Percentiles rank a stretch among this genome's conserved stretches.
These are phyloP conservation scores for Salix caprea DNA, from an alignment of 345 rosid species.

Conservation along the genomic window DNA sequence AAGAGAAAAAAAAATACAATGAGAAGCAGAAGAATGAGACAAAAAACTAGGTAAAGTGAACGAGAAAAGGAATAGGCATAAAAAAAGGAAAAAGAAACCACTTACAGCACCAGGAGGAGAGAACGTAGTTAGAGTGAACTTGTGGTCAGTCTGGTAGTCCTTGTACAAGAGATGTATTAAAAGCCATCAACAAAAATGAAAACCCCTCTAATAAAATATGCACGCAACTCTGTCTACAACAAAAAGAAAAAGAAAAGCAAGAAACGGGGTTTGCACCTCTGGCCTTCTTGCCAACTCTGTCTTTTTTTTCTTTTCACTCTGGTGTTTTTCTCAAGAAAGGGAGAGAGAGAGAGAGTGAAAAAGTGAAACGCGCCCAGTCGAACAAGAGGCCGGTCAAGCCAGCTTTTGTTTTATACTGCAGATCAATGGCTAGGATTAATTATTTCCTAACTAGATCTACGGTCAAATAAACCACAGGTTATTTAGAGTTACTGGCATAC, in stretches of 20 bases:
- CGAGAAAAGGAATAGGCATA: too few species aligned
- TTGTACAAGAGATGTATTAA: slow-evolving; percentile 71
- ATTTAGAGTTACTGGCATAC: too few species aligned
- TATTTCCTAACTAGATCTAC: too few species aligned
- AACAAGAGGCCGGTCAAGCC: too few species aligned
- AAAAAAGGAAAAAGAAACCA: slow-evolving; percentile 2
- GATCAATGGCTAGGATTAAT: too few species aligned
- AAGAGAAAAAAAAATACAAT: neutral
- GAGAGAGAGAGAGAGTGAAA: too few species aligned
- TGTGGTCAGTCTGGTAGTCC: slow-evolving; percentile 92
- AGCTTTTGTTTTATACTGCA: too few species aligned
- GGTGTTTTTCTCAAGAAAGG: too few species aligned
- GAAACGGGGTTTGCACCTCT: slow-evolving; percentile 46
- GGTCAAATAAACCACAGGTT: too few species aligned
- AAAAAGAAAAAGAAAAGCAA: too few species aligned
- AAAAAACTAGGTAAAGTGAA: neutral
- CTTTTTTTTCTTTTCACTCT: too few species aligned
- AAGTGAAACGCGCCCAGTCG: too few species aligned
- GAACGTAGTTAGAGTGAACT: slow-evolving; percentile 72
- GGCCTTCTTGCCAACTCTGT: slow-evolving; percentile 67
- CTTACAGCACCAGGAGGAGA: slow-evolving; percentile 84
- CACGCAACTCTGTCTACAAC: neutral
- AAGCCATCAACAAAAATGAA: slow-evolving; percentile 6
- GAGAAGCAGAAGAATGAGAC: neutral
- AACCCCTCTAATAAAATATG: neutral